These are phyloP conservation scores for Cairneyella variabilis DNA, from an alignment of 495 filamentous ascomycete species.

Conservation along the genomic window DNA sequence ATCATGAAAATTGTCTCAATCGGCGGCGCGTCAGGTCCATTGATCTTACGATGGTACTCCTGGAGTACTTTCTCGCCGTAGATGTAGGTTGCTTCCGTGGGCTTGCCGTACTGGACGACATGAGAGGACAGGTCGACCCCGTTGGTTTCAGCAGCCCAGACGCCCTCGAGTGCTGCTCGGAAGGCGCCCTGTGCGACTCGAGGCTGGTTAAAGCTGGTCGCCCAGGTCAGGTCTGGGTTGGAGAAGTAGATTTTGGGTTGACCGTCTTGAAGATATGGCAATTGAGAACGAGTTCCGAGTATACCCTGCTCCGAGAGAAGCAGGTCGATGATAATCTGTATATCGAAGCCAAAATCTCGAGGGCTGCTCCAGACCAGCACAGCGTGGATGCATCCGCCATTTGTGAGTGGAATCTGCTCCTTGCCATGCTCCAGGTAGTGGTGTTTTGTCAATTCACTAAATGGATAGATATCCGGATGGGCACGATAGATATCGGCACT, in stretches of 20 bases:
- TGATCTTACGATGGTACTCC: conserved; percentile 41
- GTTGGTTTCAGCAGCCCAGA: conserved; percentile 67
- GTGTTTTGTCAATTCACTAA: conserved; percentile 53
- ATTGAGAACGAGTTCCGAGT: conserved; percentile 65
- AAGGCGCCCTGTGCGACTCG: conserved; percentile 90
- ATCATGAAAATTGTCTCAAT: conserved; percentile 83
- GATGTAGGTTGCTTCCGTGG: conserved; percentile 65
- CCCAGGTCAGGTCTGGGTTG: conserved; percentile 87
- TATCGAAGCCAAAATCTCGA: conserved; percentile 81
- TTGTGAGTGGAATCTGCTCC: conserved; percentile 45
- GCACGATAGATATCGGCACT: conserved; percentile 74
- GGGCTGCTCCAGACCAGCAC: conserved; percentile 90
- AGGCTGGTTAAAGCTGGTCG: conserved; percentile 65
- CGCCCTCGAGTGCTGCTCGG: conserved; percentile 69
- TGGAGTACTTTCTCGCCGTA: conserved; percentile 73
- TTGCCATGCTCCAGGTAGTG: conserved; percentile 58
- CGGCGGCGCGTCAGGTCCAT: conserved; percentile 21
- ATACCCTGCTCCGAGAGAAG: conserved; percentile 66
- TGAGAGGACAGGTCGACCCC: conserved; percentile 52
- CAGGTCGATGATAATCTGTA: conserved; percentile 75
- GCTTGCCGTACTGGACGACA: conserved; percentile 73
- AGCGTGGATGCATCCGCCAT: conserved; percentile 48
- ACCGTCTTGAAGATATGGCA: conserved; percentile 62
- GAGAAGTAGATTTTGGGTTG: conserved; percentile 80
- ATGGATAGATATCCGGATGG: conserved; percentile 71